Conservation (phyloP, 2,329 filamentous ascomycete species). For the Aureobasidium melanogenum region DNA sequence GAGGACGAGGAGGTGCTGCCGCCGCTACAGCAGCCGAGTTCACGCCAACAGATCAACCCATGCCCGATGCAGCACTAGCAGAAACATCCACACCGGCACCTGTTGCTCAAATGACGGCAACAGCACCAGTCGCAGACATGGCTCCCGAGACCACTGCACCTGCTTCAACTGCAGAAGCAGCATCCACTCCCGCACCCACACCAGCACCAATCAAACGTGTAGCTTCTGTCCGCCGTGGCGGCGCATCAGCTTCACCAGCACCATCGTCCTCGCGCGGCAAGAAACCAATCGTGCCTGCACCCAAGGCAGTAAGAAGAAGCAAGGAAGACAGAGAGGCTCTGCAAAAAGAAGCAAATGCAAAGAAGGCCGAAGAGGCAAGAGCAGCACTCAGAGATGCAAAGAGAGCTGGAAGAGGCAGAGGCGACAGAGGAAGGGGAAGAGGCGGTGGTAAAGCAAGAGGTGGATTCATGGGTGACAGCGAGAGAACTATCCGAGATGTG, state of each 20-base stretch:
- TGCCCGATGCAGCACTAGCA: neutral
- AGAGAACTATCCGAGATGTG: conserved; percentile 17
- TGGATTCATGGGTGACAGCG: conserved; percentile 32
- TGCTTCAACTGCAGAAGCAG: neutral
- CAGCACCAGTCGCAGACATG: neutral
- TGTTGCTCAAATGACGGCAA: conserved; percentile 9
- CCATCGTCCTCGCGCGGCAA: conserved; percentile 13
- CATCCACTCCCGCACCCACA: neutral
- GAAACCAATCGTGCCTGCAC: conserved; percentile 24
- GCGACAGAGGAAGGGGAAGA: conserved; percentile 21
- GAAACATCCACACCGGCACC: conserved; percentile 6
- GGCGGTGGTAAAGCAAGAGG: conserved; percentile 29
- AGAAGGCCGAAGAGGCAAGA: conserved; percentile 27
- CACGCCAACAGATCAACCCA: neutral
- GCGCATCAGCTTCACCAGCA: conserved; percentile 10
- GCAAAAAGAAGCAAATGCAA: conserved; percentile 29
- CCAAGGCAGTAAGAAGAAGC: conserved; percentile 36
- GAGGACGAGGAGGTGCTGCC: neutral
- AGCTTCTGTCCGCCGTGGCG: neutral
- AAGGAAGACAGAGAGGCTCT: conserved; percentile 35
- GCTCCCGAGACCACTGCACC: neutral
- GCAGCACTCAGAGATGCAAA: conserved; percentile 17
- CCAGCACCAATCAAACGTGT: neutral
- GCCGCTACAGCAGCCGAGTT: neutral
- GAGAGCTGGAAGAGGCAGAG: conserved; percentile 23